Evolutionary conservation across 2,329 filamentous ascomycete species (phyloP).

Genomic region (Pezicula rhizophila): DNA sequence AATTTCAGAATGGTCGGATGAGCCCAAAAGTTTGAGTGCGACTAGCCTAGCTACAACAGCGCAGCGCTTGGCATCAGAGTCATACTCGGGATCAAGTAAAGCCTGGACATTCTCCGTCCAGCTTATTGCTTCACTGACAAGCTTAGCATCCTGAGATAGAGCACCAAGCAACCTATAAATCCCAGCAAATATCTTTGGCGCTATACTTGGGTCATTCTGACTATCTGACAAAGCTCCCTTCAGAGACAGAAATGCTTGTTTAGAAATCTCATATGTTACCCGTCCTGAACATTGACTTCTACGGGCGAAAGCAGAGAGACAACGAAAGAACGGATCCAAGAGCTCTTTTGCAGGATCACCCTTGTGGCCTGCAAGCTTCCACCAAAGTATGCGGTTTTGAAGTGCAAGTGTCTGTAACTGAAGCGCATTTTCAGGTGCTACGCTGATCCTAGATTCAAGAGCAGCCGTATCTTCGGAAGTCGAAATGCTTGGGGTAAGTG

Average conservation of each 20-base stretch:
- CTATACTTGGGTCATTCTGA: conserved; percentile 6
- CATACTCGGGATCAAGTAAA: conserved; percentile 11
- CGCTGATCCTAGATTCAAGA: conserved; percentile 45
- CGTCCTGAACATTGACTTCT: conserved; percentile 29
- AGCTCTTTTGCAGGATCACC: conserved; percentile 59
- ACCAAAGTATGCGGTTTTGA: conserved; percentile 56
- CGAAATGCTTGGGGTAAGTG: conserved; percentile 62
- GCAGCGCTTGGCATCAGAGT: conserved; percentile 31
- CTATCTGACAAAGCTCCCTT: conserved; percentile 14
- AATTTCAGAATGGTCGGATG: conserved; percentile 30
- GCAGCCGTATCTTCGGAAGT: conserved; percentile 53
- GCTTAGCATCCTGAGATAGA: conserved; percentile 39
- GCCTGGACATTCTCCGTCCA: conserved; percentile 44
- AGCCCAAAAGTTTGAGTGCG: conserved; percentile 44
- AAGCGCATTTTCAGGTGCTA: conserved; percentile 52
- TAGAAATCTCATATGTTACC: conserved; percentile 18
- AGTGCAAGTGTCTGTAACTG: conserved; percentile 61
- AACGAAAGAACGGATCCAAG: conserved; percentile 58
- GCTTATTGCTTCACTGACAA: conserved; percentile 43
- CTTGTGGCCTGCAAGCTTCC: conserved; percentile 54
- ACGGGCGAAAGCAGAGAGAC: conserved; percentile 53
- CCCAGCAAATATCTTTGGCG: conserved; percentile 13
- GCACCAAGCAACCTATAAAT: conserved; percentile 46
- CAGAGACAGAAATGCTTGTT: conserved; percentile 14
- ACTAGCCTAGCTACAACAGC: conserved; percentile 50